Evolutionary conservation across 352 stramenopile genomes (phyloP), one percentile per base, ranked within the genome.

Genomic region (Phytophthora hybrid): DNA sequence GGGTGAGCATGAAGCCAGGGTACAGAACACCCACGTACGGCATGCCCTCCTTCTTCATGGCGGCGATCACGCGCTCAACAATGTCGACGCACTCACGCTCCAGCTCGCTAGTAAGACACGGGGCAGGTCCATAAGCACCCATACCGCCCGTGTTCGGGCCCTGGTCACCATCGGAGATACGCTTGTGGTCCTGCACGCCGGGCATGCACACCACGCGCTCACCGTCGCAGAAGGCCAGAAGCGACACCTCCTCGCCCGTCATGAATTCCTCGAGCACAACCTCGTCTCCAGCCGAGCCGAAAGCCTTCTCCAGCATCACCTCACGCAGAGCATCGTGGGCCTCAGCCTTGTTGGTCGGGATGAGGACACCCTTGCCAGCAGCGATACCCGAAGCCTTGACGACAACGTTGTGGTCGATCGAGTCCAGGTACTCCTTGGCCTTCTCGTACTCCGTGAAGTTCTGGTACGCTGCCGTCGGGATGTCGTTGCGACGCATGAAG

Each of bases 301-400:
- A 99, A 34, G 93, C 90, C 78, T 98, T 98, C 69, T 99, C 88
- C 31, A 98, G 88, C 96, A 99, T 99, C 49, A 99, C 98, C 73
- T 98, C 92, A 63, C 98, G 95, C 5, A 99, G 85, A 13, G 97
- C 97, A 13, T 83, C 81, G 53, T 99, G 80, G 3, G 95, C 91
- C 80, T 99, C 97, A 39, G 89, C 84, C 74, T 98, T 98, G 31
- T 81, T 97, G 5, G 83, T 91, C 7, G 98, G 98, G 37, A 99
- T 92, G 9, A 99, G 80, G 23, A 99, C 98, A 53, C 98, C 98
- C 83, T 99, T 99, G 34, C 98, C 98, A 23, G 98, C 98, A 54
- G 98, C 98, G 32, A 99, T 97, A 32, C 98, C 98, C n/a, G 97
- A 99, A 51, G 98, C 98, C 86, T 99, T 99, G 74, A 99, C 97